phyloP scores from a whole-genome alignment of 352 stramenopile species.

The Phytophthora fragariae region DNA sequence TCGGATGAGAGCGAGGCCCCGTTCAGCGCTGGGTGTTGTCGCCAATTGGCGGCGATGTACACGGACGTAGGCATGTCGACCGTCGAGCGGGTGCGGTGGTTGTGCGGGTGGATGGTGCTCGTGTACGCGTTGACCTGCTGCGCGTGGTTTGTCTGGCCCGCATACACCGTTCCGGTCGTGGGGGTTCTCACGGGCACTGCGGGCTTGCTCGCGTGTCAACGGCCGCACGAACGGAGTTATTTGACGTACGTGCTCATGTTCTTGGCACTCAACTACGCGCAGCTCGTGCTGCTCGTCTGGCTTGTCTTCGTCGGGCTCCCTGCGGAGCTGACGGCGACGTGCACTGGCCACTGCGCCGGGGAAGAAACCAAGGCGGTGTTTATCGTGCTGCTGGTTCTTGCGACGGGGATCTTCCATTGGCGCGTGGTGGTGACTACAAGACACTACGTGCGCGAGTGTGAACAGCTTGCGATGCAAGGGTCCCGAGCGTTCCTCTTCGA shows the following conservation, averaged over 20 bases:
- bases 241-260: constrained; percentile 43
- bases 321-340: constrained; percentile 27
- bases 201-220: constrained; percentile 40
- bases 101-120: constrained; percentile 46
- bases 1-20: constrained; percentile 20
- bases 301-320: constrained; percentile 35
- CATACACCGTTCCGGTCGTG: constrained; percentile 39
- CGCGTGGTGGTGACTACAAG: constrained; percentile 35
- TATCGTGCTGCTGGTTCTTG: constrained; percentile 37
- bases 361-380: constrained; percentile 33
- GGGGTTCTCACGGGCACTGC: constrained; percentile 38
- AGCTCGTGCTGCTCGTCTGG: constrained; percentile 36
- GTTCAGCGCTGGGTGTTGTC: constrained; percentile 27
- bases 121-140: constrained; percentile 46
- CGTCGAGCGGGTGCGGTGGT: constrained; percentile 47
- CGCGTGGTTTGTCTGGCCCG: constrained; percentile 40
- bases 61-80: constrained; percentile 44
- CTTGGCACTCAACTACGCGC: constrained; percentile 45
- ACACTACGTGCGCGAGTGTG: constrained; percentile 45
- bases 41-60: constrained; percentile 43
- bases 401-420: constrained; percentile 40
- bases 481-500: constrained; percentile 8
- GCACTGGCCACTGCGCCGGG: constrained; percentile 13
- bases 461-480: constrained; percentile 16
- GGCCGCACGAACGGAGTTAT: constrained; percentile 35